Percentiles rank a stretch among this genome's conserved stretches.
These are phyloP conservation scores for Xylaria digitata DNA, from an alignment of 2,329 filamentous ascomycete genomes.

Conservation along the genomic window DNA sequence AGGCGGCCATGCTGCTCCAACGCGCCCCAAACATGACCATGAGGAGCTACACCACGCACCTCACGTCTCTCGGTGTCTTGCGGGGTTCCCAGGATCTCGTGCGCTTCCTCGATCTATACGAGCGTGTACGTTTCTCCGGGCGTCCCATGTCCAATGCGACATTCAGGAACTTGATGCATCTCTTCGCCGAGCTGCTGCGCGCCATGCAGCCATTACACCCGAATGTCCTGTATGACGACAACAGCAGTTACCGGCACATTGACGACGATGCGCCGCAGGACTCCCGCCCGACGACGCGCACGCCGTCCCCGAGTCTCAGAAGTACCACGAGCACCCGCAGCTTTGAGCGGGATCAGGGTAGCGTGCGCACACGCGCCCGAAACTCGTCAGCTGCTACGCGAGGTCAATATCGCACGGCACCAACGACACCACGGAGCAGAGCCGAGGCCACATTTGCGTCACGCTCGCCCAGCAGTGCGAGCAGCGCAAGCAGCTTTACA, in stretches of 20 bases:
- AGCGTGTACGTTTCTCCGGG: conserved; percentile 84
- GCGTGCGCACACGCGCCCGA: conserved; percentile 51
- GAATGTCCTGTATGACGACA: conserved; percentile 58
- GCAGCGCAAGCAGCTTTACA: conserved; percentile 51
- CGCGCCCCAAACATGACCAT: conserved; percentile 77
- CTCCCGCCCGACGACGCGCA: conserved; percentile 54
- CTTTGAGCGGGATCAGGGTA: conserved; percentile 38
- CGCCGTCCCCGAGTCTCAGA: conserved; percentile 44
- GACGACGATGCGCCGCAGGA: conserved; percentile 57
- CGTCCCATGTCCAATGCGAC: conserved; percentile 73
- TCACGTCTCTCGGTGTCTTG: conserved; percentile 75
- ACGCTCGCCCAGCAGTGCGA: conserved; percentile 45
- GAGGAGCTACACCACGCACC: conserved; percentile 80
- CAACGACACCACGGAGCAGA: conserved; percentile 63
- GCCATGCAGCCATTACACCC: conserved; percentile 76
- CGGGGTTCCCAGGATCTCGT: conserved; percentile 52
- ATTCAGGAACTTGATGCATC: conserved; percentile 83
- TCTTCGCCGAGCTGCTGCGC: conserved; percentile 83
- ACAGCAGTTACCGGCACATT: conserved; percentile 45
- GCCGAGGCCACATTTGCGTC: conserved; percentile 52
- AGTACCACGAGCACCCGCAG: conserved; percentile 39
- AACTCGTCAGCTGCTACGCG: conserved; percentile 58
- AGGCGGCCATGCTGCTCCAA: conserved; percentile 77
- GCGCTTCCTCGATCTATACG: conserved; percentile 81
- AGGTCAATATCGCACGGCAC: conserved; percentile 63